phyloP scores from a whole-genome alignment of 768 basidiomycete species.

The Agaricus sinodeliciosus region DNA sequence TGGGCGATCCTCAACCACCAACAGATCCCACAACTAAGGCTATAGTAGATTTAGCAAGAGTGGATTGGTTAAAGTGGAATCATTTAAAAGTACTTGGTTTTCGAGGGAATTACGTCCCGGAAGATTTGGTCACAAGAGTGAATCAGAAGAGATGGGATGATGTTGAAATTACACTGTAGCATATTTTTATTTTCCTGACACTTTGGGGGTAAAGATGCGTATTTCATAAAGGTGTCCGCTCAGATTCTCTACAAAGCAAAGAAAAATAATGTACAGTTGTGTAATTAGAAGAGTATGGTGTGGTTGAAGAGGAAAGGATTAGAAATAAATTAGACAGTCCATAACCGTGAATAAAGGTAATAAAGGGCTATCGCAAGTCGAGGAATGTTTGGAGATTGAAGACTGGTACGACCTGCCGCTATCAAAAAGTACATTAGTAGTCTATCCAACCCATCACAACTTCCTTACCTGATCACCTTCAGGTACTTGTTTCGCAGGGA shows the following conservation, averaged over 20 bases:
- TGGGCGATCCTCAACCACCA: constrained; percentile 5
- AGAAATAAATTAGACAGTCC: neutral
- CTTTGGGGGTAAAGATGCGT: neutral
- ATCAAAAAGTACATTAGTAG: neutral
- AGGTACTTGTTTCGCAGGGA: constrained; percentile 11
- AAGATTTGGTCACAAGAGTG: constrained; percentile 34
- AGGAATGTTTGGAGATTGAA: constrained; percentile 54
- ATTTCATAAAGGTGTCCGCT: neutral
- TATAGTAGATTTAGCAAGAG: constrained; percentile 34
- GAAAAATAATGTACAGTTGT: neutral
- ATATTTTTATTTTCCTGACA: neutral
- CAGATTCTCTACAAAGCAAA: neutral
- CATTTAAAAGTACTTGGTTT: constrained; percentile 49
- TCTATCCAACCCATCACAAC: neutral
- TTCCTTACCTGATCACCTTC: constrained; percentile 4
- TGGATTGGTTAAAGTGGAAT: constrained; percentile 55
- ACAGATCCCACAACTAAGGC: constrained; percentile 20
- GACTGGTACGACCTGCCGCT: constrained; percentile 34
- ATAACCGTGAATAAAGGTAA: neutral
- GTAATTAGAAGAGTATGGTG: neutral
- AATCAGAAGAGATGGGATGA: constrained; percentile 66
- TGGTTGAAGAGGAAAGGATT: too few relatives aligned
- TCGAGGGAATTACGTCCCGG: constrained; percentile 43
- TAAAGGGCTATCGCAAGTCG: constrained; percentile 23
- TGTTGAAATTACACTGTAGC: constrained; percentile 39